These are phyloP conservation scores for Epicoccum nigrum DNA, from an alignment of 2,329 filamentous ascomycete genomes.

Conservation along the genomic window DNA sequence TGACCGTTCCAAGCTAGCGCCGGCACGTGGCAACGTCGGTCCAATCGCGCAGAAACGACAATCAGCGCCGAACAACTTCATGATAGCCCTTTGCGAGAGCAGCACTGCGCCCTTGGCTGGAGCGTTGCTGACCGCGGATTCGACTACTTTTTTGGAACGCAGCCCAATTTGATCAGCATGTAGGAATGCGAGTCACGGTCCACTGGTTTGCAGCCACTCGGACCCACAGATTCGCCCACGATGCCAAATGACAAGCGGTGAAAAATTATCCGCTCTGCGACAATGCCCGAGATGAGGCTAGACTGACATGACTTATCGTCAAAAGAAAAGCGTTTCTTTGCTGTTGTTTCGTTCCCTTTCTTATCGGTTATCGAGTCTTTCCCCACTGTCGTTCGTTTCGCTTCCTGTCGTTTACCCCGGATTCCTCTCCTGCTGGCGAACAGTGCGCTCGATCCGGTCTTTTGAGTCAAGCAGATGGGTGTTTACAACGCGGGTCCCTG, in stretches of 20 bases:
- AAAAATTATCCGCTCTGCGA: conserved; percentile 35
- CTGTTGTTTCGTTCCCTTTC: conserved; percentile 9
- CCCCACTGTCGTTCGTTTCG: conserved; percentile 22
- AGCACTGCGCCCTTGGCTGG: not conserved
- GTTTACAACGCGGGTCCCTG: conserved; percentile 28
- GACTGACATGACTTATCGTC: conserved; percentile 22
- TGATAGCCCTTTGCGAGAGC: not conserved
- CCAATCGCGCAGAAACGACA: not conserved
- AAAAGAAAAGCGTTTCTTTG: conserved; percentile 14
- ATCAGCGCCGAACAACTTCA: conserved; percentile 5
- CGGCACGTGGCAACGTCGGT: conserved; percentile 12
- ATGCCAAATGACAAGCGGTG: conserved; percentile 39
- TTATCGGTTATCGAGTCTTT: conserved; percentile 30
- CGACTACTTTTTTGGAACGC: too few relatives aligned
- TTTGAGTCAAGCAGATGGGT: conserved; percentile 32
- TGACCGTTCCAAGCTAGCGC: not conserved
- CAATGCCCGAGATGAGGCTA: conserved; percentile 38
- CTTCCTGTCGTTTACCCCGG: conserved; percentile 20
- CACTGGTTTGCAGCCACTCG: conserved; percentile 3
- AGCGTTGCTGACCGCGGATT: too few relatives aligned
- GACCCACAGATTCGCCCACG: conserved; percentile 26
- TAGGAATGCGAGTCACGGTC: not conserved
- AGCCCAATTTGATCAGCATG: conserved; percentile 7
- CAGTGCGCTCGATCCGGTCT: conserved; percentile 9
- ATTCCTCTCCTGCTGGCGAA: conserved; percentile 2